These are phyloP conservation scores for Fusarium sp. DNA, from an alignment of 2,329 filamentous ascomycete species.

Conservation along the genomic window DNA sequence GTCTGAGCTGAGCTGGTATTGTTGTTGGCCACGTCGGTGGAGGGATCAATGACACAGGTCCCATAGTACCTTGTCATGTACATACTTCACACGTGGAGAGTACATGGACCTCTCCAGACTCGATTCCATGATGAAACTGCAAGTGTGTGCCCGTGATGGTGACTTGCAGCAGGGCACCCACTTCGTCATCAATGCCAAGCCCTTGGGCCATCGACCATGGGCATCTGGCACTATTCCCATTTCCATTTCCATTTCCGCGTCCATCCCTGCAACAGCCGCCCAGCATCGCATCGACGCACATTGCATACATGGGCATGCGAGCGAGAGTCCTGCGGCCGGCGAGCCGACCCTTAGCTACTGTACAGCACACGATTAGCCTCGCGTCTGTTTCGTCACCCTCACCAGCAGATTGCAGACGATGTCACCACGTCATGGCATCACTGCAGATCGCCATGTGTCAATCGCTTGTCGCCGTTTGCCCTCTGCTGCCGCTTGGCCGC, in stretches of 20 bases:
- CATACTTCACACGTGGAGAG: constrained; percentile 4
- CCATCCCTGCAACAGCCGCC: too few relatives aligned
- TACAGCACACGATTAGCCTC: too few relatives aligned
- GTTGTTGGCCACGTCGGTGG: neutral
- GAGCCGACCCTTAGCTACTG: constrained; percentile 15
- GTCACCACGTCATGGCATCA: constrained; percentile 14
- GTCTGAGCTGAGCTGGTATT: too few relatives aligned
- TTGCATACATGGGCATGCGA: too few relatives aligned
- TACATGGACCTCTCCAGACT: constrained; percentile 13
- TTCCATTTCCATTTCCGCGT: constrained; percentile 35
- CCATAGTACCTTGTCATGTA: constrained; percentile 5
- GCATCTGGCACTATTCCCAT: constrained; percentile 35
- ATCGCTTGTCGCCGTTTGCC: constrained; percentile 4
- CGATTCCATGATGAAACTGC: constrained; percentile 8
- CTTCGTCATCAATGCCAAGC: constrained; percentile 32
- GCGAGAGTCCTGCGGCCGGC: too few relatives aligned
- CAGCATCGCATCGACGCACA: too few relatives aligned
- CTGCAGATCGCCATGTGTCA: constrained; percentile 25
- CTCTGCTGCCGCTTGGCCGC: constrained; percentile 13
- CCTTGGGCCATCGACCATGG: constrained; percentile 10
- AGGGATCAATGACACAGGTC: constrained; percentile 3
- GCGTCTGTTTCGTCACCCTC: too few relatives aligned
- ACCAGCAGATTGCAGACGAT: too few relatives aligned
- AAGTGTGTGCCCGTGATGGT: constrained; percentile 11
- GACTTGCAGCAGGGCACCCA: constrained; percentile 28